phyloP scores from a whole-genome alignment of 306 rosid species.

The Casuarina equisetifolia region DNA sequence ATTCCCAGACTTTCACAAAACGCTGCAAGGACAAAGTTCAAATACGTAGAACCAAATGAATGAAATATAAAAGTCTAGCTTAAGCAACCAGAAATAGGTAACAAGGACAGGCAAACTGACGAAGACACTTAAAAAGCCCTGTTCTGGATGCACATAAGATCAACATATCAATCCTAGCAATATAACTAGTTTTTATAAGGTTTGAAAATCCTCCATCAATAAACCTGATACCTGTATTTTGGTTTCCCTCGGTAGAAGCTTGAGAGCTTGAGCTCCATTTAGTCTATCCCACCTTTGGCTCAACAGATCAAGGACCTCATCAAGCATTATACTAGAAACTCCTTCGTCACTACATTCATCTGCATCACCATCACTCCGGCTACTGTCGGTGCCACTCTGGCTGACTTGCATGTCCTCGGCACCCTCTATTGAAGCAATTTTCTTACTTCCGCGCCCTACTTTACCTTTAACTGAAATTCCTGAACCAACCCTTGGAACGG shows the following conservation, averaged over 20 bases:
- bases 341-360: constrained; percentile 74
- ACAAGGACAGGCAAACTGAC: background rate
- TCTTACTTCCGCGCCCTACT: constrained; percentile 69
- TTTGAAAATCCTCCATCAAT: constrained; percentile 2
- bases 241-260: constrained; percentile 88
- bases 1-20: constrained; percentile 3
- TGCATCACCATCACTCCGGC: constrained; percentile 82
- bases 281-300: constrained; percentile 89
- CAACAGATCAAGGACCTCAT: constrained; percentile 86
- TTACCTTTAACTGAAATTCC: constrained; percentile 47
- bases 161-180: background rate
- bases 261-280: constrained; percentile 97
- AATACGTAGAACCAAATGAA: background rate
- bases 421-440: constrained; percentile 93
- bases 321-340: constrained; percentile 74
- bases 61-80: constrained; percentile 6
- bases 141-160: background rate
- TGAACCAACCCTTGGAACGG: constrained; percentile 54
- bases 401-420: constrained; percentile 72
- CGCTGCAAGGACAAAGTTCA: constrained; percentile 3
- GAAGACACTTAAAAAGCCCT: background rate
- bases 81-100: constrained; percentile 10
- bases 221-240: constrained; percentile 74
- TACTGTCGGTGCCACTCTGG: constrained; percentile 78
- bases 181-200: background rate